These are phyloP conservation scores for Talaromyces islandicus DNA, from an alignment of 2,329 filamentous ascomycete genomes.

Conservation along the genomic window DNA sequence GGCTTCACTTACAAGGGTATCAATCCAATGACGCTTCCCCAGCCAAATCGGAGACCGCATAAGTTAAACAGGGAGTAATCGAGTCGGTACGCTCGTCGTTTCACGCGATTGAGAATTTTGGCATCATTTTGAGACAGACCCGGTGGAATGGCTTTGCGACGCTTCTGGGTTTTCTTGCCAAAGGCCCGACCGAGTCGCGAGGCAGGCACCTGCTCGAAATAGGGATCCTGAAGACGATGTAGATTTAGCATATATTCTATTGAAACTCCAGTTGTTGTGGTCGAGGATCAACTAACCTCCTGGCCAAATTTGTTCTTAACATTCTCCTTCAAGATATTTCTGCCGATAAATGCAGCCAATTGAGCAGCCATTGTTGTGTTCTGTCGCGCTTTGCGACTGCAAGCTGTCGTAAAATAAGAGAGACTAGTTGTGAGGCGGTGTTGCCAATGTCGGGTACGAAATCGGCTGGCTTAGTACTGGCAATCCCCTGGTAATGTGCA, in stretches of 20 bases:
- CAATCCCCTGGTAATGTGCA: neutral
- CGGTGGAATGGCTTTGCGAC: constrained; percentile 75
- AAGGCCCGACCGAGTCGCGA: constrained; percentile 62
- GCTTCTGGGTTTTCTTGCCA: constrained; percentile 69
- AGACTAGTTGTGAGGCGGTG: neutral
- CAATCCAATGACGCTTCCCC: constrained; percentile 78
- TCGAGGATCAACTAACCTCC: constrained; percentile 24
- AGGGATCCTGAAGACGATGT: constrained; percentile 68
- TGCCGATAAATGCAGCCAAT: constrained; percentile 21
- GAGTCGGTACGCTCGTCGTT: constrained; percentile 75
- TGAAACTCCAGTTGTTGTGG: neutral
- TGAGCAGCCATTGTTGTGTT: constrained; percentile 13
- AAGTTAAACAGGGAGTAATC: constrained; percentile 80
- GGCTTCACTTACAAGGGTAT: constrained; percentile 64
- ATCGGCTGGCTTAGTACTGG: neutral
- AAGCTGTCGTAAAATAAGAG: neutral
- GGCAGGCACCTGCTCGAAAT: constrained; percentile 76
- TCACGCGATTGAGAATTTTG: constrained; percentile 76
- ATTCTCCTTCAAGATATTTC: constrained; percentile 30
- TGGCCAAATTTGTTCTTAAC: constrained; percentile 37
- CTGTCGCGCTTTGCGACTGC: neutral
- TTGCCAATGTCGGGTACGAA: neutral
- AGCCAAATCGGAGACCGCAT: constrained; percentile 78
- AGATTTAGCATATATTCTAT: neutral
- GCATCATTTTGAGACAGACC: constrained; percentile 80